Evolutionary conservation across 106 monocot species (phyloP).

Genomic region (Vanilla planifolia): DNA sequence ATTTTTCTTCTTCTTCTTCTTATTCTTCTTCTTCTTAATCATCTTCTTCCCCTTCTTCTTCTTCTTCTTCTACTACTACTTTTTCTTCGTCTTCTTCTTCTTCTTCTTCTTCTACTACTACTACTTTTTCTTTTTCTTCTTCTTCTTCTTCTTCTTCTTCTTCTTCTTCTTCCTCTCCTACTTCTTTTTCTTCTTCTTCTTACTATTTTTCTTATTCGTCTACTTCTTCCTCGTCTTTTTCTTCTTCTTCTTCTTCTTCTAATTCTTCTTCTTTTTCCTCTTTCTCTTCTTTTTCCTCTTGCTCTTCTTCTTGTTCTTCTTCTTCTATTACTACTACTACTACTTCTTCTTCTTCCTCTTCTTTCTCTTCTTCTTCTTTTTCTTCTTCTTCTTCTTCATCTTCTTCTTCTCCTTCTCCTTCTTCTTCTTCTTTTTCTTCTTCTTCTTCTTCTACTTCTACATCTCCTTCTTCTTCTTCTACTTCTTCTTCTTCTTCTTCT

Average conservation of each 20-base stretch:
- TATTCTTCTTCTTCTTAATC: too few relatives aligned
- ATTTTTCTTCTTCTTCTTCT: too few relatives aligned
- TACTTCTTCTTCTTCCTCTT: neutral
- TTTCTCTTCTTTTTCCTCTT: too few relatives aligned
- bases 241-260: too few relatives aligned
- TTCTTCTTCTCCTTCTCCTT: neutral
- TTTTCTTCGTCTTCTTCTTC: too few relatives aligned
- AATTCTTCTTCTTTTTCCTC: too few relatives aligned
- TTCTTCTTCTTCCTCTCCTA: too few relatives aligned
- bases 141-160: neutral
- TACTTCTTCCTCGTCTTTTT: too few relatives aligned
- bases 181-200: too few relatives aligned
- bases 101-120: neutral
- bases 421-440: neutral
- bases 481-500: neutral
- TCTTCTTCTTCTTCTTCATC: neutral
- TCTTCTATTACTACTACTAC: neutral
- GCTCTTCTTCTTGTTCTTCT: neutral
- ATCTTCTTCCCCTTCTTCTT: too few relatives aligned
- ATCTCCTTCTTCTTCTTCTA: neutral
- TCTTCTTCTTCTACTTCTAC: neutral
- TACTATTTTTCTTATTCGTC: too few relatives aligned
- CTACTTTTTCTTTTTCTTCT: neutral
- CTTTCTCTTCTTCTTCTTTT: neutral
- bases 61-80: too few relatives aligned